These are phyloP conservation scores for Sanghuangporus sanghuang DNA, from an alignment of 1,284 basidiomycete genomes.

Conservation along the genomic window DNA sequence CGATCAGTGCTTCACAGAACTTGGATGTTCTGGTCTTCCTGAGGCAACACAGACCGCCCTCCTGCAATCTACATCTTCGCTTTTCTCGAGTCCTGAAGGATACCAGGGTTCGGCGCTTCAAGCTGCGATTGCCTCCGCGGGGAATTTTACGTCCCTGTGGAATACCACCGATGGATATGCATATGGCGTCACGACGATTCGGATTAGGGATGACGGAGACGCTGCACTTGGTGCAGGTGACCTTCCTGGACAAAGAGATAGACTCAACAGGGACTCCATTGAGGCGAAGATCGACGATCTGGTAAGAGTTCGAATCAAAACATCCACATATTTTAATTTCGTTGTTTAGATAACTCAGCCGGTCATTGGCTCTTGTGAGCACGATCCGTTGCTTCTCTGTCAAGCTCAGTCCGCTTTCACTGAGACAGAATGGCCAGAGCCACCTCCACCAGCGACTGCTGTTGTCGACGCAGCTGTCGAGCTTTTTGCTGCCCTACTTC, in stretches of 20 bases:
- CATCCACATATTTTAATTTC: neutral
- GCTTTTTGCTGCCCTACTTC: slow-evolving; percentile 78
- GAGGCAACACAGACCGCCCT: slow-evolving; percentile 79
- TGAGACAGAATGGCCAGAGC: slow-evolving; percentile 47
- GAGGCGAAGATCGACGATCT: slow-evolving; percentile 73
- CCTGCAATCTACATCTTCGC: slow-evolving; percentile 78
- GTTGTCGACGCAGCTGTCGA: slow-evolving; percentile 88
- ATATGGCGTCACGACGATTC: slow-evolving; percentile 83
- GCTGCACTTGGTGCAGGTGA: slow-evolving; percentile 27
- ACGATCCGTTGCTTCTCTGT: slow-evolving; percentile 81
- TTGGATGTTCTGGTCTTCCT: slow-evolving; percentile 77
- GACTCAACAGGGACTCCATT: slow-evolving; percentile 72
- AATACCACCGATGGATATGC: slow-evolving; percentile 85
- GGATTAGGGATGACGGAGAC: slow-evolving; percentile 41
- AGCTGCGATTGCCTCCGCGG: slow-evolving; percentile 88
- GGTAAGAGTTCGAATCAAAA: slow-evolving; percentile 37
- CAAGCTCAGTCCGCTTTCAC: slow-evolving; percentile 39
- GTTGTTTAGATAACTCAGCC: slow-evolving; percentile 63
- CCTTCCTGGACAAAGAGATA: slow-evolving; percentile 42
- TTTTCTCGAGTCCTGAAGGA: slow-evolving; percentile 83
- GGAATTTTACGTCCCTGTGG: slow-evolving; percentile 86
- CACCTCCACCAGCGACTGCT: slow-evolving; percentile 76
- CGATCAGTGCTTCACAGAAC: slow-evolving; percentile 83
- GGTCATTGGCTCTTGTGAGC: slow-evolving; percentile 80
- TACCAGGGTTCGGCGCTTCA: slow-evolving; percentile 82